Base-by-base conservation (phyloP, 495 filamentous ascomycete genomes). In the Talaromyces ruber region DNA sequence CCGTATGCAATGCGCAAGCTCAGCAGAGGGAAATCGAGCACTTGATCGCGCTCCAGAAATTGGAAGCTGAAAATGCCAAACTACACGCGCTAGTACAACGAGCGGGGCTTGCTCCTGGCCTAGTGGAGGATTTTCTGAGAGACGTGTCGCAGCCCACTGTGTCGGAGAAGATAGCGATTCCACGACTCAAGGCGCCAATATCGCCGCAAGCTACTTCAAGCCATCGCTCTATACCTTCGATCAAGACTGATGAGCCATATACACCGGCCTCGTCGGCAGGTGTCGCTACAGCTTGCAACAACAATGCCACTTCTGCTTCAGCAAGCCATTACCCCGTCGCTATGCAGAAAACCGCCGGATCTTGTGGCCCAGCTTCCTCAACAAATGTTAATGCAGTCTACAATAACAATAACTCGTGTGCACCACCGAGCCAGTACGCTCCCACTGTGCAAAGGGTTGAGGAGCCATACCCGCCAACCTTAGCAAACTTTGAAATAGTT, bases 1-100 rank as follows among this genome's bases (percentile, higher is more conserved):
- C 81, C n/a, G 63, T 73, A 7, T 86, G 77, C 64, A 85, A 92
- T 67, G 66, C 73, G 56, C 60, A 74, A 56, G 64, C 66, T 6
- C 69, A 71, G 14, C 68, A 66, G 18, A 71, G 67, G 51, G 75
- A 79, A 55, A 69, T 79, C 7, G 67, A 75, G 43, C 67, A 78
- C 52, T 65, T 74, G 34, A 58, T 79, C 5, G 63, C 64, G 1
- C 61, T 71, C 7, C 76, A 79, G 64, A 76, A 66, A 59, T 55
- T 78, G 0, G 68, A 77, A 58, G 69, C 71, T 0, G 76, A 79
- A 64, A 79, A 79, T 59, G 64, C 64, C 4, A 68, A 69, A 28
- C 60, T 79, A 43, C 70, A 58, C 58, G 50, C 54, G 32, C 64
- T 78, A 7, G 50, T 78, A 18, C 59, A 60, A 11, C 64, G 64